These are phyloP conservation scores for Leishmania arabica DNA, from an alignment of 208 protist species.

Conservation along the genomic window DNA sequence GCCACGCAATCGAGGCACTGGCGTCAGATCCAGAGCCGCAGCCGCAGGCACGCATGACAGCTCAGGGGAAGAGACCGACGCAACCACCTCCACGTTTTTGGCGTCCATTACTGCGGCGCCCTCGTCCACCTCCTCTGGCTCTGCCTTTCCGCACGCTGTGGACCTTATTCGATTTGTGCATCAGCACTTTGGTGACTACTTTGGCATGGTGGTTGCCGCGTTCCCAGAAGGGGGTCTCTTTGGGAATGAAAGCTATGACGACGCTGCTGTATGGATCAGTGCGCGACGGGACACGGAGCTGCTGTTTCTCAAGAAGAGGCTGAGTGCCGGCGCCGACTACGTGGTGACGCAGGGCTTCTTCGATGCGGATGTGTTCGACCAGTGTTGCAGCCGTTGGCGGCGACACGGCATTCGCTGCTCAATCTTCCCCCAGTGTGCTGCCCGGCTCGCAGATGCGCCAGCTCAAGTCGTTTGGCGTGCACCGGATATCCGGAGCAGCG, in stretches of 20 bases:
- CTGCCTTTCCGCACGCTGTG: constrained; percentile 81
- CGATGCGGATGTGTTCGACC: constrained; percentile 73
- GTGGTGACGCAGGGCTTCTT: constrained; percentile 96
- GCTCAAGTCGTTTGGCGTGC: constrained; percentile 59
- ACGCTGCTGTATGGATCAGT: not conserved
- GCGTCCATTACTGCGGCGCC: not conserved
- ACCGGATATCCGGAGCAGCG: constrained; percentile 51
- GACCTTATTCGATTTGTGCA: constrained; percentile 93
- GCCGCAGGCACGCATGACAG: not conserved
- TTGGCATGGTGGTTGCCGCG: constrained; percentile 88
- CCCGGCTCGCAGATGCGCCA: constrained; percentile 65
- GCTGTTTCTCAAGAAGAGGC: constrained; percentile 88
- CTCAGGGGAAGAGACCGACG: not conserved
- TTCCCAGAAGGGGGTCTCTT: constrained; percentile 68
- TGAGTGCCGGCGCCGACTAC: constrained; percentile 94
- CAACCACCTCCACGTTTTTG: not conserved
- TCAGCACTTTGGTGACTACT: constrained; percentile 92
- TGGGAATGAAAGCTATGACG: constrained; percentile 20
- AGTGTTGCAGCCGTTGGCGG: constrained; percentile 71
- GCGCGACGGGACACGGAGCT: constrained; percentile 65
- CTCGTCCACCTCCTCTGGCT: not conserved
- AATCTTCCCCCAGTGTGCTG: constrained; percentile 89
- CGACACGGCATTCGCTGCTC: constrained; percentile 68
- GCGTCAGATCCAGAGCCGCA: not conserved
- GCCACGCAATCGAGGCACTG: not conserved